phyloP scores from a whole-genome alignment of 805 yeast species.

The Nakazawaea ernobii region DNA sequence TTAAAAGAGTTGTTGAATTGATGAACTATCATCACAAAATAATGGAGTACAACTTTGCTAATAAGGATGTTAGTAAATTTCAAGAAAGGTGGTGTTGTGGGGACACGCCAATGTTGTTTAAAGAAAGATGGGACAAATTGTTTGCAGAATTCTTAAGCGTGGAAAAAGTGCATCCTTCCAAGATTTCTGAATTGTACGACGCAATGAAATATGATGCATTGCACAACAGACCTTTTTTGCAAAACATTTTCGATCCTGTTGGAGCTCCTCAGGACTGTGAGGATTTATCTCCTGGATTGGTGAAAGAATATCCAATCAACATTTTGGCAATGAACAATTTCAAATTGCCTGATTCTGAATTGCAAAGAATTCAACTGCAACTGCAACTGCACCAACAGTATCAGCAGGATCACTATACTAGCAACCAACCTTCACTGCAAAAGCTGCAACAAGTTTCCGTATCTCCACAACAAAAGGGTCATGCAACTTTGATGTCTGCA shows the following conservation, averaged over 20 bases:
- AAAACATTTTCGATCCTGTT: constrained; percentile 70
- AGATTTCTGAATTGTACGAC: constrained; percentile 92
- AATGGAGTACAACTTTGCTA: constrained; percentile 73
- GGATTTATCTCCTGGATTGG: constrained; percentile 47
- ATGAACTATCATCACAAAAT: constrained; percentile 87
- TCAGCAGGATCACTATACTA: not conserved
- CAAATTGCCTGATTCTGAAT: constrained; percentile 43
- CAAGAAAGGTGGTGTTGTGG: constrained; percentile 94
- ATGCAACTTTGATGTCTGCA: constrained; percentile 19
- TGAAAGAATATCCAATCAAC: constrained; percentile 69
- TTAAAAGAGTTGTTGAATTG: constrained; percentile 88
- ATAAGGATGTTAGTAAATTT: constrained; percentile 58
- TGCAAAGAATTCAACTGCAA: constrained; percentile 19
- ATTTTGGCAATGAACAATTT: constrained; percentile 72
- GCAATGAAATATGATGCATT: constrained; percentile 98
- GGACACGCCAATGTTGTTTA: constrained; percentile 85
- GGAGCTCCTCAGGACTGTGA: constrained; percentile 32
- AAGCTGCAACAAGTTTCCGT: constrained; percentile 8
- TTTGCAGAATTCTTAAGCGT: constrained; percentile 88
- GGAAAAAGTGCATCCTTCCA: constrained; percentile 96
- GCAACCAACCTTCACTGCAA: not conserved
- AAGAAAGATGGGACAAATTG: constrained; percentile 95
- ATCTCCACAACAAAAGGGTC: constrained; percentile 10
- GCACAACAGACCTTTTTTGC: constrained; percentile 86
- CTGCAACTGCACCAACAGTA: constrained; percentile 15